Evolutionary conservation across 164 flowering plant genomes (phyloP), one percentile per base, ranked within the genome.

Genomic region (Chimonanthus salicifolius): DNA sequence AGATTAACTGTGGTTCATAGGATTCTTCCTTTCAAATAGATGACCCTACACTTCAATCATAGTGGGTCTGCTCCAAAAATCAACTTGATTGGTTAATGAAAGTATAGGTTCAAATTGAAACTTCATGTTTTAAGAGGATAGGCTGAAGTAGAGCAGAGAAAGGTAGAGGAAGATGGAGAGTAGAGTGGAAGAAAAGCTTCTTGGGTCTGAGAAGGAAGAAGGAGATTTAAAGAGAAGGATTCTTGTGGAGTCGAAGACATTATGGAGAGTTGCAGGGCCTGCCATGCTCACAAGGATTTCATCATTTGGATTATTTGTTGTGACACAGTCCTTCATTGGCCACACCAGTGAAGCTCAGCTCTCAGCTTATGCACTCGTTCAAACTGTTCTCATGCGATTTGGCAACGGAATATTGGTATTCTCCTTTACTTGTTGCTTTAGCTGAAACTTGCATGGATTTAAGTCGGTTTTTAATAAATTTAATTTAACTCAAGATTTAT

Each of bases 221-320:
- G 67, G 72, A 33, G 71, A 63, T 43, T 7, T 51, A 71, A 74
- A 75, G 64, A 18, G 44, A 10, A 0, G 84, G 72, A 73, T 4
- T 80, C 80, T 84, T 83, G 11, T 2, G 0, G 88, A 88, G 75
- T 74, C 62, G 45, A 86, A 81, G 79, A 84, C 76, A 80, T 18
- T 88, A 21, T 88, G 90, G 89, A 43, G 75, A 2, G 87, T 88
- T 13, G 87, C 85, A 0, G 87, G 79, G 3, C 90, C 90, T 6
- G 85, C 90, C 2, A 84, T 84, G 2, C 81, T 87, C 75, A 84
- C 86, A 2, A 79, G 88, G 45, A 75, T 82, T 44, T 79, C 88
- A 0, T 69, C 83, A 2, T 85, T 82, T 13, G 87, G 87, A 1
- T 73, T 84, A 7, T 45, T 74, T 1, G 73, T 88, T 0, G 78